These are phyloP conservation scores for Aspergillus terreus DNA, from an alignment of 2,329 filamentous ascomycete genomes.

Conservation along the genomic window DNA sequence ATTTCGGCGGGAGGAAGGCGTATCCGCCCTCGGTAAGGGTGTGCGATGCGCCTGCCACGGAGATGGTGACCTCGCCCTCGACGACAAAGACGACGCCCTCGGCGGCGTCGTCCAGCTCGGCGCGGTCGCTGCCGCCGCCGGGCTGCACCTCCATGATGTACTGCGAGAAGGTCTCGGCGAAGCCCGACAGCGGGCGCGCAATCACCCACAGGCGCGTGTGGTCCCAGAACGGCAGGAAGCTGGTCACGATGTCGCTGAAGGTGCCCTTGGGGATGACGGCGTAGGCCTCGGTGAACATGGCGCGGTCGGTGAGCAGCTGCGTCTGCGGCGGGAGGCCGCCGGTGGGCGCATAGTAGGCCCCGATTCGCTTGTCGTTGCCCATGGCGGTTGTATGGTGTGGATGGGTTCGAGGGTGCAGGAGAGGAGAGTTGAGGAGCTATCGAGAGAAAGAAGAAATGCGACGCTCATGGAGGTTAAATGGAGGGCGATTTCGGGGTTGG, in stretches of 20 bases:
- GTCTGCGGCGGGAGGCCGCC: slow-evolving; percentile 21
- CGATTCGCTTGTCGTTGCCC: slow-evolving; percentile 31
- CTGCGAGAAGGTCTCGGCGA: slow-evolving; percentile 25
- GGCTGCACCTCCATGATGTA: slow-evolving; percentile 25
- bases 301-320: slow-evolving; percentile 23
- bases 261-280: slow-evolving; percentile 21
- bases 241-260: slow-evolving; percentile 23
- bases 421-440: too few species aligned
- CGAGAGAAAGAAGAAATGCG: too few species aligned
- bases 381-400: neutral
- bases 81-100: slow-evolving; percentile 22
- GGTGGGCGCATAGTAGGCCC: slow-evolving; percentile 23
- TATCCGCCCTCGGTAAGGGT: slow-evolving; percentile 21
- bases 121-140: slow-evolving; percentile 20
- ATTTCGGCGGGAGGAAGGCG: slow-evolving; percentile 21
- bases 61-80: slow-evolving; percentile 20
- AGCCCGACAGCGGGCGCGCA: slow-evolving; percentile 21
- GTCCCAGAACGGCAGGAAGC: slow-evolving; percentile 24
- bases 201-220: slow-evolving; percentile 24
- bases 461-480: too few species aligned
- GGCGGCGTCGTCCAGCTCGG: slow-evolving; percentile 17
- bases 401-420: too few species aligned
- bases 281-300: slow-evolving; percentile 25
- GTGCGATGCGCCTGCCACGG: slow-evolving; percentile 13
- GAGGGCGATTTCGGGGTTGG: too few species aligned